Conservation (phyloP, 2,329 filamentous ascomycete genomes). For the Diaporthe sp. region DNA sequence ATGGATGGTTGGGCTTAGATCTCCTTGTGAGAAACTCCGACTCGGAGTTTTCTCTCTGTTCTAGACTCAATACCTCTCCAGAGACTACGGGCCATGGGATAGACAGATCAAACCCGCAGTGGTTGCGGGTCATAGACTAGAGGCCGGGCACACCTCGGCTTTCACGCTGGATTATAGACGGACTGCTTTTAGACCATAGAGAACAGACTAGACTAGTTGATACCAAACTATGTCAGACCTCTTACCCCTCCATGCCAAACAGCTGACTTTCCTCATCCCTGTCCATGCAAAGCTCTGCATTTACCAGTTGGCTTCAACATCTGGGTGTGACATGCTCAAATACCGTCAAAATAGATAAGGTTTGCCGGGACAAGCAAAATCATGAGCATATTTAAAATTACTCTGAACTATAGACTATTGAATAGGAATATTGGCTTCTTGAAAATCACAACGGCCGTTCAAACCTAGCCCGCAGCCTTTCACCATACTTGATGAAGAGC, state of each 20-base stretch:
- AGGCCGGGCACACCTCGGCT: neutral
- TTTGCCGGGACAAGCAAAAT: neutral
- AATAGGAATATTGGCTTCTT: too few relatives aligned
- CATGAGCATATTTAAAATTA: neutral
- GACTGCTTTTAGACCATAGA: constrained; percentile 23
- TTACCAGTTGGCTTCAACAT: neutral
- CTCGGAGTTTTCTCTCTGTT: neutral
- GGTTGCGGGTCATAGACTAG: constrained; percentile 4
- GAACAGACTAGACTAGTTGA: neutral
- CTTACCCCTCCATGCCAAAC: too few relatives aligned
- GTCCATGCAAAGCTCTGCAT: neutral
- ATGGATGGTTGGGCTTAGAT: constrained; percentile 1
- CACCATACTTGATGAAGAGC: constrained; percentile 8
- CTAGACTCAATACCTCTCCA: neutral
- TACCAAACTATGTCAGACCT: neutral
- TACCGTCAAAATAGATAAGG: neutral
- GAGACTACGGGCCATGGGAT: neutral
- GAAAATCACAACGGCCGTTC: neutral
- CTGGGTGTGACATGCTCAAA: neutral
- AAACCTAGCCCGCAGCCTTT: neutral
- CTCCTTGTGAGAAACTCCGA: neutral
- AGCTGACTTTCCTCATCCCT: neutral
- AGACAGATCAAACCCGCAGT: constrained; percentile 1
- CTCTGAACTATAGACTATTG: neutral
- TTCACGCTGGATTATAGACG: constrained; percentile 8